phyloP scores from a whole-genome alignment of 148 eudicot species.

The Arctostaphylos glauca region DNA sequence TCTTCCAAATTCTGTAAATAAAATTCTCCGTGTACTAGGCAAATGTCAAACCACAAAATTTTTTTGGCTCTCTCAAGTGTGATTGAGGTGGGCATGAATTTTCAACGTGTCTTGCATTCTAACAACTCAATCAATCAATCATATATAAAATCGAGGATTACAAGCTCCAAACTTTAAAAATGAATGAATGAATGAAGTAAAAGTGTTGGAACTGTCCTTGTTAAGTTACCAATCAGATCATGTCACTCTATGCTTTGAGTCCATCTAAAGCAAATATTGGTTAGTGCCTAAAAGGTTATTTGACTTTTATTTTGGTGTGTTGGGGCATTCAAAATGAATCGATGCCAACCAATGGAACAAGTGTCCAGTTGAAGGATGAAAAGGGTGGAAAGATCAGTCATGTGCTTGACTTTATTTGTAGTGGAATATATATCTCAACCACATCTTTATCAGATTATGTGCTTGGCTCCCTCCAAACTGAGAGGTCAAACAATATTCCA shows the following conservation, averaged over 20 bases:
- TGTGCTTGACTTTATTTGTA: not conserved
- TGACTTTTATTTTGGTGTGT: not conserved
- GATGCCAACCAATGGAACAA: not conserved
- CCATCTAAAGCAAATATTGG: not conserved
- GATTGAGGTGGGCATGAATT: not conserved
- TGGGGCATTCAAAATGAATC: slow-evolving; percentile 11
- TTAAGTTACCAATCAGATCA: not conserved
- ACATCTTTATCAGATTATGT: slow-evolving; percentile 1
- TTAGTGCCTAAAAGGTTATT: not conserved
- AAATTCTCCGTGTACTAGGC: not conserved
- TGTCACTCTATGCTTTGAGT: not conserved
- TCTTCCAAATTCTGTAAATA: too few relatives aligned
- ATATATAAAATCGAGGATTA: not conserved
- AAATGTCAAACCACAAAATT: not conserved
- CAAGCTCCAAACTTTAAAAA: not conserved
- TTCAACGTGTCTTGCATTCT: not conserved
- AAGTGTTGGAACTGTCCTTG: not conserved
- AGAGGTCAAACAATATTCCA: slow-evolving; percentile 8
- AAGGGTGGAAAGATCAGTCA: not conserved
- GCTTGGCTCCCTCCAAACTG: not conserved
- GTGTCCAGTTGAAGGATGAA: not conserved
- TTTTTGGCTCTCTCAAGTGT: not conserved
- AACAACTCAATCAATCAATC: not conserved
- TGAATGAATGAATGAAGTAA: not conserved
- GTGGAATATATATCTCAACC: not conserved